A percentile compares a stretch with the other conserved stretches of the same genome.
phyloP scores from a whole-genome alignment of 1,284 basidiomycete genomes.

The Ustilago bromivora region DNA sequence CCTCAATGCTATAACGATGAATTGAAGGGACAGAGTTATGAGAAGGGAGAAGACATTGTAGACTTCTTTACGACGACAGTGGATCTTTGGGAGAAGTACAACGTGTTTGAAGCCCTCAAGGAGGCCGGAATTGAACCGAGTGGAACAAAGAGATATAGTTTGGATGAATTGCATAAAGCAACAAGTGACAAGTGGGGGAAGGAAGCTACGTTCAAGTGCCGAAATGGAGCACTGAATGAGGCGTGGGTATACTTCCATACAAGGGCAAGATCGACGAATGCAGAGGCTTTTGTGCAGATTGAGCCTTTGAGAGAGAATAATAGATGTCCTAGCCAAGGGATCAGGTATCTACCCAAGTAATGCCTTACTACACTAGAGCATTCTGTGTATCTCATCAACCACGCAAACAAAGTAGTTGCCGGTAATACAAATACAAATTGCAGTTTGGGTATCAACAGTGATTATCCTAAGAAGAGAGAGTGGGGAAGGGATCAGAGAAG shows the following conservation, averaged over 20 bases:
- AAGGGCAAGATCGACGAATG: slow-evolving; percentile 20
- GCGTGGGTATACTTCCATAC: slow-evolving; percentile 54
- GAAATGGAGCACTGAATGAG: slow-evolving; percentile 39
- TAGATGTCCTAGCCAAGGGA: slow-evolving; percentile 35
- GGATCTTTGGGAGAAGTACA: slow-evolving; percentile 35
- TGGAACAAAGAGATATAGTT: slow-evolving; percentile 21
- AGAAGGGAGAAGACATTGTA: slow-evolving; percentile 39
- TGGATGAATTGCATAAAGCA: slow-evolving; percentile 31
- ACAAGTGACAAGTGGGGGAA: slow-evolving; percentile 29
- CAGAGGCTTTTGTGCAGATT: slow-evolving; percentile 27
- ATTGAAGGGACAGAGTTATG: slow-evolving; percentile 1
- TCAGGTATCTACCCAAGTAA: slow-evolving; percentile 49
- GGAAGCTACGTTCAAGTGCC: slow-evolving; percentile 37
- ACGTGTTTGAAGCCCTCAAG: slow-evolving; percentile 35
- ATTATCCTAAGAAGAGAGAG: neutral
- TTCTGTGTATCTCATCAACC: neutral
- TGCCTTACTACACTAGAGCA: neutral
- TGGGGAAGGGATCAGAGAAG: slow-evolving; percentile 5
- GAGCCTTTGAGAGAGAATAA: slow-evolving; percentile 41
- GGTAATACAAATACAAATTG: slow-evolving; percentile 21
- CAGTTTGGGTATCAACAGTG: neutral
- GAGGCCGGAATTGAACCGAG: slow-evolving; percentile 35
- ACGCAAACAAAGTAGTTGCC: neutral
- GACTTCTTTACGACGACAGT: slow-evolving; percentile 53
- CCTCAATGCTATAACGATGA: slow-evolving; percentile 42